Evolutionary conservation across 1,284 basidiomycete species (phyloP), one percentile per base, ranked within the genome.

Genomic region (Malassezia sympodialis): DNA sequence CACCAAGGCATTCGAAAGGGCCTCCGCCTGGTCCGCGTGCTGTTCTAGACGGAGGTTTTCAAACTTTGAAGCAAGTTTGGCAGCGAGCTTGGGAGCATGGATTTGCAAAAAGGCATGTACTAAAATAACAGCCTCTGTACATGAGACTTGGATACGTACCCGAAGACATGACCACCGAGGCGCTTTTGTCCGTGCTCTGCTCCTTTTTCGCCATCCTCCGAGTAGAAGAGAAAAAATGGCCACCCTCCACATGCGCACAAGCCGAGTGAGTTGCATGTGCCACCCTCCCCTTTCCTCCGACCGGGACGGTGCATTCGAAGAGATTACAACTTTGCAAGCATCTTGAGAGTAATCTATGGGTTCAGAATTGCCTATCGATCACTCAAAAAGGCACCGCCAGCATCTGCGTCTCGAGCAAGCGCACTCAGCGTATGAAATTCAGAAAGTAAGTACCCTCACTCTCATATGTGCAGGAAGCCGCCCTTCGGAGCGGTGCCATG

Each of bases 61-160:
- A 41, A 47, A 57, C n/a, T 43, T 40, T 5, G 50, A 30, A 2
- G 55, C 55, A 6, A 57, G 34, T 30, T 57, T 57, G 8, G 49
- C 23, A 3, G 55, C 55, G 8, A 57, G 44, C 32, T 57, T 57
- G 12, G 49, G 37, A 4, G 37, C 43, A 37, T 57, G 55, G 12
- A 21, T 50, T 15, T 43, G 27, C 17, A 57, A 28, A 26, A 57
- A 57, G 5, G 55, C 44, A 37, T 57, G 49, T 4, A 57, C 46
- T 3, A 52, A 17, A 19, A 21, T 26, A 17, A 51, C 41, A 17
- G 49, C 24, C 11, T 56, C 53, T 55, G n/a, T 48, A 6, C 10
- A 17, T 35, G 32, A 39, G 19, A 26, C n/a, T 8, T 14, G 14
- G 2, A 14, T n/a, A 39, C 46, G n/a, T 49, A 49, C 46, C 46